These are phyloP conservation scores for Salmacisia buchloeana DNA, from an alignment of 1,284 basidiomycete genomes.

Conservation along the genomic window DNA sequence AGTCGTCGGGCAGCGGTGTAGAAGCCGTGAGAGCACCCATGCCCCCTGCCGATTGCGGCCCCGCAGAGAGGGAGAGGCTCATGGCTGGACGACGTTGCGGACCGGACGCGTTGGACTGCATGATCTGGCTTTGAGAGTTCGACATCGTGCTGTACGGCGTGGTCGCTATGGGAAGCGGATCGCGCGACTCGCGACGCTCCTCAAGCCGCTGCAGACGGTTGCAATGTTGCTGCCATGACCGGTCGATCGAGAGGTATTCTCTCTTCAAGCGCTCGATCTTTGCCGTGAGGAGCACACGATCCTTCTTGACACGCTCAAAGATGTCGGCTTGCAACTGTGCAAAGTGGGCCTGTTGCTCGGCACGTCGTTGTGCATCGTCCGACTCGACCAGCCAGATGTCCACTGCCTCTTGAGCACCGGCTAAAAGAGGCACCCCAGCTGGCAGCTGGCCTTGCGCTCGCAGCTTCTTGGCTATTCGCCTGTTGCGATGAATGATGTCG, in stretches of 20 bases:
- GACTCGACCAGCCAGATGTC: neutral
- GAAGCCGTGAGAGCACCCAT: neutral
- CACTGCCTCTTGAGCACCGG: neutral
- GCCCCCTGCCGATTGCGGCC: slow-evolving; percentile 18
- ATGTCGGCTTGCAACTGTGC: neutral
- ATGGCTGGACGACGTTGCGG: slow-evolving; percentile 20
- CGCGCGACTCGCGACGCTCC: neutral
- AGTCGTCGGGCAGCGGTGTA: neutral
- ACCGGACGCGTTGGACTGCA: neutral
- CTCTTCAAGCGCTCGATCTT: neutral
- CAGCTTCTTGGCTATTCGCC: neutral
- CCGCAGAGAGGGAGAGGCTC: slow-evolving; percentile 19
- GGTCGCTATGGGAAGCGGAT: neutral
- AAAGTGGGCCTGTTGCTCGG: neutral
- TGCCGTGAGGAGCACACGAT: neutral
- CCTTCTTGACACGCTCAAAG: neutral
- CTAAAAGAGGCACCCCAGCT: neutral
- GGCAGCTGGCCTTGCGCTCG: neutral
- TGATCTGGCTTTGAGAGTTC: slow-evolving; percentile 27
- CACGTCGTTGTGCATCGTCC: neutral
- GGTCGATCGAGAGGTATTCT: neutral
- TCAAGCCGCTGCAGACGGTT: neutral
- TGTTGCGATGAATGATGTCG: slow-evolving; percentile 3
- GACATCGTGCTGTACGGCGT: neutral
- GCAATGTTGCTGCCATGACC: slow-evolving; percentile 2